Evolutionary conservation across 306 rosid species (phyloP), one percentile per base, ranked within the genome.

Genomic region (Oemleria cerasiformis): DNA sequence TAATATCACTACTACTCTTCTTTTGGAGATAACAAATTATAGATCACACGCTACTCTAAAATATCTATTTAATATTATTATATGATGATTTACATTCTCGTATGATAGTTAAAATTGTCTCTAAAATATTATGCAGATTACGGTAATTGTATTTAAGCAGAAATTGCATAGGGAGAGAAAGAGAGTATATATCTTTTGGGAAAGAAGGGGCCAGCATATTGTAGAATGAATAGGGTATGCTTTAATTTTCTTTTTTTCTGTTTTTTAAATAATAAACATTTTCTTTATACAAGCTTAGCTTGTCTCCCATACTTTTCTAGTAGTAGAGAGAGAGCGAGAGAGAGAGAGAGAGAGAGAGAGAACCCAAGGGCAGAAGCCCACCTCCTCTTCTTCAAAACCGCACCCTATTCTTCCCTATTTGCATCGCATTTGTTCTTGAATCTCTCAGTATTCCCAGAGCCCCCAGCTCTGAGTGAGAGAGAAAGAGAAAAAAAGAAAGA

Each of bases 371-470:
- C 76, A 87, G 36, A 30, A 30, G 14, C 19, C 51, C 73, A 79
- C 51, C 67, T 63, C 76, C 70, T 83, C 88, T 82, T 80, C 92
- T 86, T 92, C 85, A 86, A 89, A 84, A 89, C 79, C 90, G 97
- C 88, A 92, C 97, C 97, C 87, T 87, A 92, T 92, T 92, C 97
- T 81, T 65, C 87, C 86, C 81, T 79, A 82, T 81, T 86, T 90
- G 96, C 93, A 90, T 92, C 87, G 98, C 97, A 87, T 92, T 93
- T 93, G 98, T 93, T 93, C 97, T 88, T 93, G 92, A 90, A 88
- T 85, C 90, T 88, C 91, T 84, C 9, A 14, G 86, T 82, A 85
- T 86, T 80, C 86, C 68, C 76, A 73, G 84, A 81, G 83, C 72
- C 78, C 50, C 78, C 64, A 34, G 20, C 86, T 83, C 82, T 49